Conservation (phyloP, 139 green algal genomes). For the Chlorella sp. region DNA sequence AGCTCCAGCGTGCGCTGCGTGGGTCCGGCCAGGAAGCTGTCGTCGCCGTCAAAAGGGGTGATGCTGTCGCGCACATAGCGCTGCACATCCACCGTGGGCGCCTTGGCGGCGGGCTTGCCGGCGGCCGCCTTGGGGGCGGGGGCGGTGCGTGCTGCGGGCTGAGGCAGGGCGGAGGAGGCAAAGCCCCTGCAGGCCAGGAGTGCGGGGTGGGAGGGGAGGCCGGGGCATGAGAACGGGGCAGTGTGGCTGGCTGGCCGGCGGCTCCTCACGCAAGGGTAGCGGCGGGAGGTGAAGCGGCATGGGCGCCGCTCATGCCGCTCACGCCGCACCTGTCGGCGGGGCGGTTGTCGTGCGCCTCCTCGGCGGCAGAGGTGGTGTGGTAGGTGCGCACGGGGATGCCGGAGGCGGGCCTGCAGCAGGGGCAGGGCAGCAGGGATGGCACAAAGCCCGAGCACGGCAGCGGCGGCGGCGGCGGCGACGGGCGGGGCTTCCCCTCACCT, state of each 20-base stretch:
- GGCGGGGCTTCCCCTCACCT: not conserved
- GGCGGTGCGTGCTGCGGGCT: slow-evolving; percentile 1
- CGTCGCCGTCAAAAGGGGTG: slow-evolving; percentile 61
- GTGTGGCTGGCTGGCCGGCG: no score
- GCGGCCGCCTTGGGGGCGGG: not conserved
- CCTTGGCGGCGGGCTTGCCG: not conserved
- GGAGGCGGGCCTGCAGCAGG: not conserved
- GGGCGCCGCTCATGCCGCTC: no score
- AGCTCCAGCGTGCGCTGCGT: slow-evolving; percentile 57
- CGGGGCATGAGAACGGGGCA: not conserved
- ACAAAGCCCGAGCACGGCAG: no score
- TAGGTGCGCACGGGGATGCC: slow-evolving; percentile 14
- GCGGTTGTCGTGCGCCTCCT: not conserved
- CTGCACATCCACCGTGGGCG: slow-evolving; percentile 28
- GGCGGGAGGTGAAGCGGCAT: not conserved
- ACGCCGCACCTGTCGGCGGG: not conserved
- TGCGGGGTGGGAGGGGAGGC: not conserved
- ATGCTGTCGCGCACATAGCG: slow-evolving; percentile 55
- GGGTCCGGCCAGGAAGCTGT: slow-evolving; percentile 60
- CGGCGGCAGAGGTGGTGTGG: slow-evolving; percentile 3
- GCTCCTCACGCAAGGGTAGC: not conserved
- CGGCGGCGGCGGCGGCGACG: not conserved
- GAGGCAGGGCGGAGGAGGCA: slow-evolving; percentile 14
- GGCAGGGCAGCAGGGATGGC: no score
- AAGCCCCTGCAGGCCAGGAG: slow-evolving; percentile 8